phyloP scores from a whole-genome alignment of 179 eudicot species.

The Gypsophila paniculata region DNA sequence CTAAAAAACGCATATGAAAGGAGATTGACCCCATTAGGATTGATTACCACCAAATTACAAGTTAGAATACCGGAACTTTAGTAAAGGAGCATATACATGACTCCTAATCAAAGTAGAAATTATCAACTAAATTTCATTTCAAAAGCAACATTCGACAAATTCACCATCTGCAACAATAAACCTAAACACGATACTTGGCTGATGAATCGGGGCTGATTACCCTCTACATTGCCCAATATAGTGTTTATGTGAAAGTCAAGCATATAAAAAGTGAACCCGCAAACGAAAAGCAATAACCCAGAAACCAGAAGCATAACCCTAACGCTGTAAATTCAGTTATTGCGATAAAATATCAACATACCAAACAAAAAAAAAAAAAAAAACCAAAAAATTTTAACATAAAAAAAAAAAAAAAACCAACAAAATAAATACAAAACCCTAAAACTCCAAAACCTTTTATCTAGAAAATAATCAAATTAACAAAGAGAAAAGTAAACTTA shows the following conservation, averaged over 20 bases:
- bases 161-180: neutral
- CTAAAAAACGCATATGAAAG: neutral
- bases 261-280: slow-evolving; percentile 2
- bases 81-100: neutral
- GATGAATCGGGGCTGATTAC: neutral
- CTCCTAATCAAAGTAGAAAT: neutral
- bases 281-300: neutral
- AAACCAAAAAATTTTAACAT: slow-evolving; percentile 5
- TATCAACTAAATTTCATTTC: neutral
- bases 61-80: neutral
- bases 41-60: neutral
- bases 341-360: neutral
- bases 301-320: neutral
- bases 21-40: neutral
- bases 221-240: neutral
- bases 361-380: neutral
- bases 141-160: neutral
- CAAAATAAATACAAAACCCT: neutral
- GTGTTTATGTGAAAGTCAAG: neutral
- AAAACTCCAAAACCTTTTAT: too few relatives aligned
- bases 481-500: slow-evolving; percentile 12
- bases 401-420: neutral
- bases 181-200: neutral
- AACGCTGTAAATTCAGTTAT: neutral
- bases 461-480: neutral